A percentile compares a stretch with the other conserved stretches of the same genome.
phyloP scores from a whole-genome alignment of 1,284 basidiomycete genomes.

The Cryptococcus sp. region DNA sequence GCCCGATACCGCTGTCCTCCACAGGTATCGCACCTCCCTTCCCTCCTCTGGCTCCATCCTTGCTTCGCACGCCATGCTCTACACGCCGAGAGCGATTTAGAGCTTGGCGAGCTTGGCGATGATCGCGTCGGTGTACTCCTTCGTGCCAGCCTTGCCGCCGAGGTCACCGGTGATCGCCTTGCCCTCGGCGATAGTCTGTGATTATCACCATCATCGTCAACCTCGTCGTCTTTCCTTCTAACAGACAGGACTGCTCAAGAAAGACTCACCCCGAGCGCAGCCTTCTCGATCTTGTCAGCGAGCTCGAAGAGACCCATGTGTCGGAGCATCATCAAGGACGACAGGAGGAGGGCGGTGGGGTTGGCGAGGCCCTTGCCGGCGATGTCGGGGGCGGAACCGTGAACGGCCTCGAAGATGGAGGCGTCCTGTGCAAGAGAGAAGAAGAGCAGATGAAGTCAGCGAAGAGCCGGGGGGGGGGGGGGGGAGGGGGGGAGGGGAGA shows the following conservation, averaged over 20 bases:
- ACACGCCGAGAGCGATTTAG: not conserved
- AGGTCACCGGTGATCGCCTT: conserved; percentile 88
- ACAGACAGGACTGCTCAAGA: conserved; percentile 50
- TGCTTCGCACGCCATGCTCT: not conserved
- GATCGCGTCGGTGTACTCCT: conserved; percentile 84
- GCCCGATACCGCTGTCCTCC: not conserved
- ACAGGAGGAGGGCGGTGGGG: conserved; percentile 92
- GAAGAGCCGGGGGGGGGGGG: not conserved
- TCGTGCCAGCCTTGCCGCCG: conserved; percentile 82
- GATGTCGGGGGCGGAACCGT: conserved; percentile 77
- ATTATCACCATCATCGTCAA: conserved; percentile 5
- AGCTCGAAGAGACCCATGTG: conserved; percentile 90
- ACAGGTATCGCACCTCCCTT: not conserved
- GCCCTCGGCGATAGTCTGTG: conserved; percentile 89
- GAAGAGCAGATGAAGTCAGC: conserved; percentile 13
- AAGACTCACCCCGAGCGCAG: conserved; percentile 70
- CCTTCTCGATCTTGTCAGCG: conserved; percentile 88
- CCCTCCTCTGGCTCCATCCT: not conserved
- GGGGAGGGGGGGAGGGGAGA: not conserved
- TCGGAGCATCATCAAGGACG: conserved; percentile 95
- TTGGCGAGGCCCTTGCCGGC: conserved; percentile 93
- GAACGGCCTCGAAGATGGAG: conserved; percentile 99
- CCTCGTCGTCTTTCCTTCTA: conserved; percentile 50
- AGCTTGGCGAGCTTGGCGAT: conserved; percentile 61
- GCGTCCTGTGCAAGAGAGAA: conserved; percentile 65